Evolutionary conservation across 768 basidiomycete species (phyloP).

Genomic region (Infundibulicybe gibba): DNA sequence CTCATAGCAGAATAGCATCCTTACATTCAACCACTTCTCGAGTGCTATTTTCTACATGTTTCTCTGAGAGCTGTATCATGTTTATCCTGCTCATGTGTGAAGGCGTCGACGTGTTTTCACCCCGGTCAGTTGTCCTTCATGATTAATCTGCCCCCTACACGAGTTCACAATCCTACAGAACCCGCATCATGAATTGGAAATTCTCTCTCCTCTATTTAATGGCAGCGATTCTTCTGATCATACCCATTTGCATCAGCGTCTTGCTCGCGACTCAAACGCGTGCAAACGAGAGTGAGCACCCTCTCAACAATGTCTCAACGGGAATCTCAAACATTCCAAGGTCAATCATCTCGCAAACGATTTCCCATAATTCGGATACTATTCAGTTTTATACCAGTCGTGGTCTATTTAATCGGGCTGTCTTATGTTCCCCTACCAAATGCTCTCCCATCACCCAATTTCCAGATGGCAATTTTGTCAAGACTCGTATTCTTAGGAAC

Average conservation of each 20-base stretch:
- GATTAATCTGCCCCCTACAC: neutral
- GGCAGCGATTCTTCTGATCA: conserved; percentile 55
- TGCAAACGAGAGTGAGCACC: conserved; percentile 18
- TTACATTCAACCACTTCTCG: conserved; percentile 58
- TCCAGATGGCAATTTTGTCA: conserved; percentile 46
- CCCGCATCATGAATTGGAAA: conserved; percentile 65
- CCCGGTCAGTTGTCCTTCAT: conserved; percentile 39
- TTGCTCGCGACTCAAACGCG: conserved; percentile 43
- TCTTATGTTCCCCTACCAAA: conserved; percentile 68
- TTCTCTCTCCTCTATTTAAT: conserved; percentile 63
- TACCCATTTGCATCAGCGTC: conserved; percentile 63
- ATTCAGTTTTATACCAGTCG: conserved; percentile 47
- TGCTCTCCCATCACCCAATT: conserved; percentile 34
- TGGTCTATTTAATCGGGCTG: conserved; percentile 52
- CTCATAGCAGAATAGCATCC: conserved; percentile 20
- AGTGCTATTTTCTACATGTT: conserved; percentile 62
- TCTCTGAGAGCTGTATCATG: conserved; percentile 71
- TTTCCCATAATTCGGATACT: conserved; percentile 29
- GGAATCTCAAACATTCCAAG: neutral
- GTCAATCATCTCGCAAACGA: conserved; percentile 8
- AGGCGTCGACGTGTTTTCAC: conserved; percentile 48
- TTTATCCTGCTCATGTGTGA: conserved; percentile 76
- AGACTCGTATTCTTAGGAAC: conserved; percentile 77
- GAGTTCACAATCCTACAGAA: conserved; percentile 27
- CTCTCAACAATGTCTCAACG: neutral